Base-by-base conservation (phyloP, 345 rosid genomes). In the Ceriops decandra region DNA sequence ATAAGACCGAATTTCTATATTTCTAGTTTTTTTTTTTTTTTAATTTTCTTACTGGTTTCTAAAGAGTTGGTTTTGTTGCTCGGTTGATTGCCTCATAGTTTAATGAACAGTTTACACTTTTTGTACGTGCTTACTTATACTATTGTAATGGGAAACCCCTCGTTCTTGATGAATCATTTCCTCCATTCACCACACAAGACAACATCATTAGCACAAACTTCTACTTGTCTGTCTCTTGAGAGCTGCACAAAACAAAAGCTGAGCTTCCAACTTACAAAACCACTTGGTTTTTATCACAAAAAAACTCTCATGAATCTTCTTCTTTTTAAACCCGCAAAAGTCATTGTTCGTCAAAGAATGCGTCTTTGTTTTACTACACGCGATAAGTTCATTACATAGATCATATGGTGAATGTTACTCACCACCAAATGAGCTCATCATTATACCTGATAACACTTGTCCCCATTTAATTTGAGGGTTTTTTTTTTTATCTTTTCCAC, bases 131-230 rank as follows among this genome's bases (percentile, higher is more conserved):
- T 61, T 57, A 42, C 46, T 63, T 47, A 72, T 64, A 66, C 46
- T 58, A 54, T 52, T 68, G 62, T 68, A 72, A 60, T 58, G 69
- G 49, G 60, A 70, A 80, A 77, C 77, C 77, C 84, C 36, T 33
- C 80, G 85, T 89, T 83, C 82, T 78, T 80, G 85, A 81, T 77
- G 90, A 83, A 93, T 91, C 95, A 91, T 88, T 88, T 76, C 90
- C 65, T 82, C 85, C 93, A 89, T 87, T 87, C 85, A 80, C 85
- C 76, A 83, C 96, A 83, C 89, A 80, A 83, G 92, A 89, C 96
- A 86, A 52, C 90, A 86, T 91, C 88, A 92, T 92, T 89, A 78
- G 80, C 78, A 66, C 86, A 81, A 77, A 73, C 85, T 87, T 83
- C 85, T 81, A 70, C 64, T 60, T 88, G 85, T 79, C 90, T 82